Evolutionary conservation across 2,329 filamentous ascomycete species (phyloP).

Genomic region (Fusarium clavum): DNA sequence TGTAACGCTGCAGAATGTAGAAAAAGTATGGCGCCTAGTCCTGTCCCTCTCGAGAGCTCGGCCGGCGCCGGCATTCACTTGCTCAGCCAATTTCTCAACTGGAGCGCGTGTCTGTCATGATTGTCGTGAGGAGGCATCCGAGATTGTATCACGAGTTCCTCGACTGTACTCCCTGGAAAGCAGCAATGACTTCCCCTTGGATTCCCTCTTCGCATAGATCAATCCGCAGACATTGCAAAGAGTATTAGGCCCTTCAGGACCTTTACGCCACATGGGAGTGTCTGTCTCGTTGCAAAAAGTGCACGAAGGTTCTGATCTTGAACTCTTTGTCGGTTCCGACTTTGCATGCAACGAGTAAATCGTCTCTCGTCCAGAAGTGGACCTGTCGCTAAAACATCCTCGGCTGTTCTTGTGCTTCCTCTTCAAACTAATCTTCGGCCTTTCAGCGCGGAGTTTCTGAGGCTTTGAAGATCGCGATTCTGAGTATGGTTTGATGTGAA

Average conservation of each 20-base stretch:
- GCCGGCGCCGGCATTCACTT: background rate
- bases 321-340: background rate
- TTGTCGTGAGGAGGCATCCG: background rate
- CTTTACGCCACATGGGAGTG: slow-evolving; percentile 21
- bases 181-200: background rate
- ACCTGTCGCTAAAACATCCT: background rate
- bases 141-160: background rate
- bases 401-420: background rate
- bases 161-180: background rate
- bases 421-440: background rate
- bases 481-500: background rate
- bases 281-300: background rate
- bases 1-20: background rate
- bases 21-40: background rate
- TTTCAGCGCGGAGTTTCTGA: background rate
- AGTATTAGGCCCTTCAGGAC: background rate
- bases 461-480: background rate
- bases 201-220: slow-evolving; percentile 10
- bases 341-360: background rate
- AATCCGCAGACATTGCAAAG: slow-evolving; percentile 29
- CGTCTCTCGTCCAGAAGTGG: background rate
- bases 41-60: background rate
- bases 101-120: background rate
- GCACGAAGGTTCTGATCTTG: background rate
- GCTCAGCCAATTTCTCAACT: background rate